These are phyloP conservation scores for Lactifluus hygrophoroides DNA, from an alignment of 768 basidiomycete genomes.

Conservation along the genomic window DNA sequence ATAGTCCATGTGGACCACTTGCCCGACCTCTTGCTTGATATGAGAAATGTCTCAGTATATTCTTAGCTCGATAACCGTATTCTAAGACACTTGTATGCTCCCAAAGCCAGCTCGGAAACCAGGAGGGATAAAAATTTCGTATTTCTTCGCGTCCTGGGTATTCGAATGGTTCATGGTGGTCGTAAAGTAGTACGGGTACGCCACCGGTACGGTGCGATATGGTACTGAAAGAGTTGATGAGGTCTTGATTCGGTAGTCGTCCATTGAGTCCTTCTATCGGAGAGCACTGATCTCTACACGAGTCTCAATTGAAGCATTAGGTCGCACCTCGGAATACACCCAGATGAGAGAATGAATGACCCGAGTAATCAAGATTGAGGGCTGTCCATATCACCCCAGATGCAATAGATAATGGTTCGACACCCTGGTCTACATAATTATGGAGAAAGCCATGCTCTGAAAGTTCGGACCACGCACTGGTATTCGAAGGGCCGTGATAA, in stretches of 20 bases:
- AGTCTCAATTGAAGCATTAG: neutral
- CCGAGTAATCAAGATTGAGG: constrained; percentile 89
- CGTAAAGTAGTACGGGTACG: constrained; percentile 74
- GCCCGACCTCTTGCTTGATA: constrained; percentile 74
- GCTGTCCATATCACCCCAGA: constrained; percentile 96
- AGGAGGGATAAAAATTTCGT: constrained; percentile 31
- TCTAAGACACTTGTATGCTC: constrained; percentile 37
- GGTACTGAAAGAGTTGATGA: constrained; percentile 71
- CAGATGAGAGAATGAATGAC: constrained; percentile 92
- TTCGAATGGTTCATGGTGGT: constrained; percentile 52
- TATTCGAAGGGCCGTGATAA: constrained; percentile 65
- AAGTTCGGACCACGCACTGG: constrained; percentile 40
- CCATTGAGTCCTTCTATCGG: constrained; percentile 86
- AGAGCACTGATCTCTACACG: neutral
- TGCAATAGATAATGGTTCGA: constrained; percentile 50
- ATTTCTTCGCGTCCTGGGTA: constrained; percentile 26
- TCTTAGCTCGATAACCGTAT: constrained; percentile 52
- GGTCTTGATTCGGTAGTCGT: constrained; percentile 91
- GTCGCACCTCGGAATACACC: constrained; percentile 86
- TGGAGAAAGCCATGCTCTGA: neutral
- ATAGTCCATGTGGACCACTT: constrained; percentile 84
- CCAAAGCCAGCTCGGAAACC: constrained; percentile 40
- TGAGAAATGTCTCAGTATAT: constrained; percentile 58
- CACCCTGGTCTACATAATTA: constrained; percentile 46
- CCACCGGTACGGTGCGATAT: constrained; percentile 67